phyloP scores from a whole-genome alignment of 1,284 basidiomycete genomes.

The Marasmius fiardii region DNA sequence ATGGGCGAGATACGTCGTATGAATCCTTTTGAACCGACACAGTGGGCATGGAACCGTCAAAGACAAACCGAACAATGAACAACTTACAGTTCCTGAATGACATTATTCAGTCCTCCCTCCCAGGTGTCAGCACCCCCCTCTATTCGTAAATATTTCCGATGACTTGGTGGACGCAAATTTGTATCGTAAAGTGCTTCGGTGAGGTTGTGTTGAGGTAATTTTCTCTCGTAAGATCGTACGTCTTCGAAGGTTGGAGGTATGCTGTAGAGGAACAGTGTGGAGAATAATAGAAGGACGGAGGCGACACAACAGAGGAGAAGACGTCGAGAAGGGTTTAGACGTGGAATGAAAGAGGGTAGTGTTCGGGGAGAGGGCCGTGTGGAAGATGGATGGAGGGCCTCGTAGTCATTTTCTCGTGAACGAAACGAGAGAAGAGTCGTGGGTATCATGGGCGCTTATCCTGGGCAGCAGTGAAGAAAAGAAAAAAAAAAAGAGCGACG shows the following conservation, averaged over 20 bases:
- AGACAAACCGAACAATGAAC: conserved; percentile 21
- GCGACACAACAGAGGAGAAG: background rate
- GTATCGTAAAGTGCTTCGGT: conserved; percentile 12
- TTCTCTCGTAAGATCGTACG: conserved; percentile 20
- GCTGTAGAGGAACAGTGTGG: background rate
- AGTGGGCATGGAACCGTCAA: background rate
- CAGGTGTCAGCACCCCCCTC: conserved; percentile 40
- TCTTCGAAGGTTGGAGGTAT: conserved; percentile 22
- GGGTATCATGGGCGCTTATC: no score
- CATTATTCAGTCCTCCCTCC: conserved; percentile 56
- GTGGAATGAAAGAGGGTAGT: background rate
- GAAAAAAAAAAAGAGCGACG: no score
- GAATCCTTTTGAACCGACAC: conserved; percentile 27
- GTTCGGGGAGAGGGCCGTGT: background rate
- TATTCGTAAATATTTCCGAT: conserved; percentile 38
- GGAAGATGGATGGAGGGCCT: no score
- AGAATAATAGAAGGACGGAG: background rate
- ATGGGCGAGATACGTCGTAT: conserved; percentile 51
- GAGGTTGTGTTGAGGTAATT: conserved; percentile 36
- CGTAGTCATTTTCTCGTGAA: no score
- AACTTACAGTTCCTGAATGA: conserved; percentile 49
- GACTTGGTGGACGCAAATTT: conserved; percentile 10
- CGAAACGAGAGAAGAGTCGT: no score
- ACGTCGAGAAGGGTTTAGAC: background rate
- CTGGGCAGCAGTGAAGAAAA: no score